Evolutionary conservation across 768 basidiomycete genomes (phyloP), one percentile per base, ranked within the genome.

Genomic region (Infundibulicybe gibba): DNA sequence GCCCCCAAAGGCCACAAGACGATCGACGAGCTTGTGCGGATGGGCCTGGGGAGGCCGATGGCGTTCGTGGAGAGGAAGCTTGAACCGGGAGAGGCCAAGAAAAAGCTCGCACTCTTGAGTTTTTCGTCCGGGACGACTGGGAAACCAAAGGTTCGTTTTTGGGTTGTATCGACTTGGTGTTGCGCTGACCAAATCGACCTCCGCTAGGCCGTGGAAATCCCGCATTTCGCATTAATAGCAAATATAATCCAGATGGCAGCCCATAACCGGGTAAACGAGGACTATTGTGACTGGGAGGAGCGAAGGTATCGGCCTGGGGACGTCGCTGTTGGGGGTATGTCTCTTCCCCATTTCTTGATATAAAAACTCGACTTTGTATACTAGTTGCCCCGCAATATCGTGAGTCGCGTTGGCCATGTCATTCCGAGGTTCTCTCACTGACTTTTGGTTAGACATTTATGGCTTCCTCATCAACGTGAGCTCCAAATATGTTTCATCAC

Each of bases 121-220:
- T 88, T 88, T 57, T 87, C 85, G 0, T 87, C 85, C 16, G 77
- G 77, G 47, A 90, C 87, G 0, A 90, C 87, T 2, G 87, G 87
- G 0, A 77, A 69, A 49, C 87, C 87, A 0, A 86, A 89, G 77
- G 83, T 81, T 35, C 15, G 41, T 14, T 9, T 34, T 13, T 19
- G 5, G 12, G 3, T 43, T 19, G 21, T 25, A 25, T 8, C 25
- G 4, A 25, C 25, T 8, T 25, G 25, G 8, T 8, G 25, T 8
- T 8, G 25, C 25, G 25, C 25, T 25, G 25, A 25, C 25, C 8
- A 25, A 25, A 25, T 25, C 8, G 25, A 25, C 25, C 25, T 8
- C 25, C 48, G 30, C 35, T 41, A 80, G 78, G 80, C 81, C 12
- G 76, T 85, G 14, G 78, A 79, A 3, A 81, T 83, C 53, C 71